Base-by-base conservation (phyloP, 257 asterid genomes). In the Solanum phureja region DNA sequence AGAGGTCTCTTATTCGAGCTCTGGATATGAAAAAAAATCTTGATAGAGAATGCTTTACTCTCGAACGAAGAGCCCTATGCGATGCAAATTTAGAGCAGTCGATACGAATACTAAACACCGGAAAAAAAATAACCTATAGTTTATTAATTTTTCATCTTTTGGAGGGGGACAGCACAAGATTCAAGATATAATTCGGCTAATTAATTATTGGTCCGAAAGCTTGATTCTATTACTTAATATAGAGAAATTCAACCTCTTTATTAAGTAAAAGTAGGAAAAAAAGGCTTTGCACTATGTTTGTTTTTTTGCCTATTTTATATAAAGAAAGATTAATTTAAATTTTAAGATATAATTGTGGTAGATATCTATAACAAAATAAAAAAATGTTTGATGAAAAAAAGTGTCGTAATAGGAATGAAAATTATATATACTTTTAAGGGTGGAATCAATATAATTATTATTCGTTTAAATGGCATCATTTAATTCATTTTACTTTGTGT, bases 241-340 rank as follows among this genome's bases (percentile, higher is more conserved):
- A 64, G 77, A 49, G 71, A 87, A 42, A 34, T 75, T 60, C 82
- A 87, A 74, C 84, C 86, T 64, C 46, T 72, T 72, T 21, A 62
- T 33, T 77, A 21, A 52, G 88, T 62, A 75, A 66, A 66, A 46
- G 69, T 83, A 33, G 84, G 84, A 58, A 69, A 52, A 66, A 38
- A 77, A 24, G 64, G 62, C 8, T 24, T 24, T 77, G 24, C 40
- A 79, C 40, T 77, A n/a, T 77, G 9, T 42, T 76, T 76, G 29
- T 6, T 38, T n/a, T 75, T 42, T 77, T 13, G 62, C n/a, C 7
- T 77, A 27, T n/a, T 42, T 60, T 60, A 62, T 62, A 40, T 13
- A 44, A 79, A 79, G 38, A 16, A 27, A 44, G 38, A 44, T 79
- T 42, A 79, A 79, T 7, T 2, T 14, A 76, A 38, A 76, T 19